phyloP scores from a whole-genome alignment of 208 protist species.

The Crithidia fasciculata region DNA sequence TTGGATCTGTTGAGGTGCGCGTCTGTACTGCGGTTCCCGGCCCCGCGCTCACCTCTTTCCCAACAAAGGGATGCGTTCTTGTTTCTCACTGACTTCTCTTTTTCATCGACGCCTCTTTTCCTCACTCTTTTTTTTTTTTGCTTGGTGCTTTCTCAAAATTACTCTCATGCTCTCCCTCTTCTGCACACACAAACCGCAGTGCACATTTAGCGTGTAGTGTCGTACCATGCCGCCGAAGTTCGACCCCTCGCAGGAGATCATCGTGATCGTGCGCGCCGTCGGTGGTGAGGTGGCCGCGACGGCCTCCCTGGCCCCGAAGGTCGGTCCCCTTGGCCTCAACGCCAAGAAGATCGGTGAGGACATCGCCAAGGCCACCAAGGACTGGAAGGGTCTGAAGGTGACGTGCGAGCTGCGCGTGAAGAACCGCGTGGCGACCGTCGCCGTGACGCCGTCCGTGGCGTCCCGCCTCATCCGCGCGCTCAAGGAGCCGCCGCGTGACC shows the following conservation, averaged over 20 bases:
- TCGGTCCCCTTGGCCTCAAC: slow-evolving; percentile 99
- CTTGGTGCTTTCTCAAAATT: background rate
- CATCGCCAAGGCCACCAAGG: slow-evolving; percentile 98
- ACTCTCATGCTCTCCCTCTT: background rate
- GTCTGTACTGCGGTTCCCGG: too few relatives aligned
- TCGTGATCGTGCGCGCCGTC: slow-evolving; percentile 96
- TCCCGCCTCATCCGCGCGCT: slow-evolving; percentile 98
- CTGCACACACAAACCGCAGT: background rate
- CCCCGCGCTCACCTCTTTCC: too few relatives aligned
- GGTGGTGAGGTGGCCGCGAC: slow-evolving; percentile 98
- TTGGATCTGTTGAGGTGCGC: too few relatives aligned
- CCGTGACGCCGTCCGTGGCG: slow-evolving; percentile 97
- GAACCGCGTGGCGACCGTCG: slow-evolving; percentile 98
- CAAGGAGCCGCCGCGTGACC: slow-evolving; percentile 99
- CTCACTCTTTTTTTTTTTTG: slow-evolving; percentile 25
- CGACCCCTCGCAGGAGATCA: slow-evolving; percentile 96
- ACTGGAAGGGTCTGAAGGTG: slow-evolving; percentile 99
- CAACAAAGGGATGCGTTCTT: too few relatives aligned
- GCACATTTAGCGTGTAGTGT: slow-evolving; percentile 50
- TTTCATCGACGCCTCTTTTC: too few relatives aligned
- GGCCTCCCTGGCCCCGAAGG: slow-evolving; percentile 98
- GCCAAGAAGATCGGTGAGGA: slow-evolving; percentile 99
- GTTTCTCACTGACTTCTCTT: too few relatives aligned
- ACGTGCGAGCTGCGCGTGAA: slow-evolving; percentile 98
- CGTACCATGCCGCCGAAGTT: slow-evolving; percentile 98